Percentiles rank a stretch among this genome's conserved stretches.
These are phyloP conservation scores for Yarrowia osloensis DNA, from an alignment of 805 yeast genomes.

Conservation along the genomic window DNA sequence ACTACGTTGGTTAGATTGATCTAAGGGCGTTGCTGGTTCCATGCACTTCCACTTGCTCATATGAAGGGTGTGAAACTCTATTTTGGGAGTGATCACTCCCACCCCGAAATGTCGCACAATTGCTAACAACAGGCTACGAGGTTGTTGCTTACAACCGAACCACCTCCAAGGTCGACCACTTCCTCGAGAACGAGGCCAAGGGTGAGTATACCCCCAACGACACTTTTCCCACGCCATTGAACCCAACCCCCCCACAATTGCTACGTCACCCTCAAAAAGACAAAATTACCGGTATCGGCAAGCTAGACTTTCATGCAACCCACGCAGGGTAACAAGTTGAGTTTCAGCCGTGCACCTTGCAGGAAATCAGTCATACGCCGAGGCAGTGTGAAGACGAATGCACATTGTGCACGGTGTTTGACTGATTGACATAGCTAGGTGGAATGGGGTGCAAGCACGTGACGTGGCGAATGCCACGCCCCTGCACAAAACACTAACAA, in stretches of 20 bases:
- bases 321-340: slow-evolving; percentile 29
- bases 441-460: neutral
- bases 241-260: neutral
- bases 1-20: slow-evolving; percentile 5
- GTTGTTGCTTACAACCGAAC: slow-evolving; percentile 99
- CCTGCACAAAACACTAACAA: neutral
- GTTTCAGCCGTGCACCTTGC: slow-evolving; percentile 25
- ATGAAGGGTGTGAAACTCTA: slow-evolving; percentile 16
- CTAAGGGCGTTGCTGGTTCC: slow-evolving; percentile 8
- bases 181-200: slow-evolving; percentile 92
- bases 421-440: neutral
- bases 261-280: neutral
- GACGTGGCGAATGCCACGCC: neutral
- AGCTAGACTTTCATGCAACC: slow-evolving; percentile 27
- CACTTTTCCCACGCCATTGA: neutral
- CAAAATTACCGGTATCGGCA: slow-evolving; percentile 17
- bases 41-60: slow-evolving; percentile 29
- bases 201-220: slow-evolving; percentile 41
- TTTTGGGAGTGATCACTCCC: neutral
- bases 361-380: slow-evolving; percentile 26
- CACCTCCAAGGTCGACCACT: slow-evolving; percentile 90
- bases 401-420: neutral
- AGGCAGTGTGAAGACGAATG: slow-evolving; percentile 1
- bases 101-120: slow-evolving; percentile 23
- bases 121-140: slow-evolving; percentile 53